Conservation (phyloP, 768 basidiomycete species). For the Naematelia encephala region DNA sequence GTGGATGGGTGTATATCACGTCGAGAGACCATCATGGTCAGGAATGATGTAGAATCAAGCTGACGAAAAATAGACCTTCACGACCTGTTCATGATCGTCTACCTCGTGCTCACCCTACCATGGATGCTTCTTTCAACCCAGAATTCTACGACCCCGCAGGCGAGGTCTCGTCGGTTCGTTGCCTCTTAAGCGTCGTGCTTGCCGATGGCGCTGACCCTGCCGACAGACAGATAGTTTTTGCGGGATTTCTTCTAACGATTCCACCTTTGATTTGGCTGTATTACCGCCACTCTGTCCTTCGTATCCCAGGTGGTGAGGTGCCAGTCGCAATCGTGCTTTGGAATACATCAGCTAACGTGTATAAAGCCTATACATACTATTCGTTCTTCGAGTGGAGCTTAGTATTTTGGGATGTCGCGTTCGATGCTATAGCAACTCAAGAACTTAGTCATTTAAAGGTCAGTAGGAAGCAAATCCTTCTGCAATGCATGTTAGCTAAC, state of each 20-base stretch:
- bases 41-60: conserved; percentile 1
- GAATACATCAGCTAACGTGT: conserved; percentile 5
- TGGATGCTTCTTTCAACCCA: conserved; percentile 77
- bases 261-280: conserved; percentile 78
- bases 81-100: conserved; percentile 82
- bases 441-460: conserved; percentile 38
- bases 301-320: conserved; percentile 68
- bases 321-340: not conserved
- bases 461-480: not conserved
- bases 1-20: conserved; percentile 89
- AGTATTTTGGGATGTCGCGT: conserved; percentile 45
- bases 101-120: conserved; percentile 77
- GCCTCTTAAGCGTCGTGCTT: not conserved
- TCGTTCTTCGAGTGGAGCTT: conserved; percentile 78
- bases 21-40: conserved; percentile 66
- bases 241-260: conserved; percentile 66
- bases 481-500: not conserved
- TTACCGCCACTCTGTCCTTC: conserved; percentile 76
- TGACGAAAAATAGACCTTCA: conserved; percentile 58
- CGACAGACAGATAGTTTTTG: conserved; percentile 56
- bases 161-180: conserved; percentile 17
- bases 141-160: conserved; percentile 54
- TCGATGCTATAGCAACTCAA: conserved; percentile 34
- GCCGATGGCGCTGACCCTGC: not conserved
- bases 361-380: conserved; percentile 79